A percentile compares a stretch with the other conserved stretches of the same genome.
Conservation (phyloP, 768 basidiomycete genomes). For the Pseudohyphozyma bogoriensis region DNA sequence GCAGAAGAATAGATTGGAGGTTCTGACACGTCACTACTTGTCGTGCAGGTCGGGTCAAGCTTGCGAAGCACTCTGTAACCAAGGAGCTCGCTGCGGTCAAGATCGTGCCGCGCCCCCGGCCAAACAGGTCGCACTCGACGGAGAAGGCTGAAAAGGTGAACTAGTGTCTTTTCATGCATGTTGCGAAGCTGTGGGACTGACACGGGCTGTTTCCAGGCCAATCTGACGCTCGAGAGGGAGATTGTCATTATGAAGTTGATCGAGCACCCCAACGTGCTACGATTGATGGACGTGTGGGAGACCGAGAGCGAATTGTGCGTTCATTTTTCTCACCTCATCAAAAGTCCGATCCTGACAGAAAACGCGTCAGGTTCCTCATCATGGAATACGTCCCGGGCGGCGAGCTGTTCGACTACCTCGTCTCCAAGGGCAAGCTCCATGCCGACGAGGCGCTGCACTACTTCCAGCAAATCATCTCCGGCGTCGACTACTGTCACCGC, state of each 20-base stretch:
- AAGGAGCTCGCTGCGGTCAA: constrained; percentile 92
- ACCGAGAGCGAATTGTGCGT: constrained; percentile 65
- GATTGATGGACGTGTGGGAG: constrained; percentile 91
- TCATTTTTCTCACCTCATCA: too few relatives aligned
- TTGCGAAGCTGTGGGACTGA: constrained; percentile 33
- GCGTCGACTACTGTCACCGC: constrained; percentile 90
- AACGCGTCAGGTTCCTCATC: constrained; percentile 65
- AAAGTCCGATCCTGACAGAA: neutral
- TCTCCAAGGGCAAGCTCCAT: constrained; percentile 71
- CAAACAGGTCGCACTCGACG: constrained; percentile 33
- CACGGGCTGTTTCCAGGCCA: too few relatives aligned
- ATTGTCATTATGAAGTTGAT: constrained; percentile 99
- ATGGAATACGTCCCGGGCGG: constrained; percentile 93
- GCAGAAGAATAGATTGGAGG: neutral
- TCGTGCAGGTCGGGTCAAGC: neutral
- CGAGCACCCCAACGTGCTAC: constrained; percentile 93
- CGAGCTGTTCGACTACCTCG: constrained; percentile 91
- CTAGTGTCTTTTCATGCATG: constrained; percentile 27
- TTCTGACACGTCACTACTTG: neutral
- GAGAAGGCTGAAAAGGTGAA: constrained; percentile 20
- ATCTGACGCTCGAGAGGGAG: constrained; percentile 81
- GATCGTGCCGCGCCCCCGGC: constrained; percentile 74
- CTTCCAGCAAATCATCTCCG: constrained; percentile 92
- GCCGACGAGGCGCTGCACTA: constrained; percentile 74
- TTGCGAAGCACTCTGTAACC: constrained; percentile 73